A percentile compares a stretch with the other conserved stretches of the same genome.
These are phyloP conservation scores for Penicillium sp. DNA, from an alignment of 2,329 filamentous ascomycete species.

Conservation along the genomic window DNA sequence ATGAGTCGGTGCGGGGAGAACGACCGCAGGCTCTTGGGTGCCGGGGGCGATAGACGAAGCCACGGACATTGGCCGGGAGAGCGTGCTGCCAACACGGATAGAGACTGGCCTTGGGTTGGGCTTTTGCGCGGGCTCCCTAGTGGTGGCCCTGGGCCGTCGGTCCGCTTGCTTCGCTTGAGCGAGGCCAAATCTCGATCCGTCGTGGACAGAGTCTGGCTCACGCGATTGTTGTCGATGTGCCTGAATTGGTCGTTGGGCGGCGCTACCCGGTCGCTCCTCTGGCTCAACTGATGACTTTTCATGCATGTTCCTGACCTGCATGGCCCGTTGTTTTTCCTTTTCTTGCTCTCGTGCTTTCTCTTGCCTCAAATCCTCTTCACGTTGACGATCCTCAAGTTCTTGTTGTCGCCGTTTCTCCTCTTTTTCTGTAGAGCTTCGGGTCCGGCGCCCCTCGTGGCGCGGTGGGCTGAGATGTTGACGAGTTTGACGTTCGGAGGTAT, in stretches of 20 bases:
- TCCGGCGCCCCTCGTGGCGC: constrained; percentile 42
- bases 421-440: constrained; percentile 54
- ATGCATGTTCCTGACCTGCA: constrained; percentile 28
- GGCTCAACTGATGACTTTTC: constrained; percentile 30
- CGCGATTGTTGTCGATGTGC: constrained; percentile 25
- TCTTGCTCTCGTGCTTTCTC: constrained; percentile 33
- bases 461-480: constrained; percentile 26
- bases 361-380: constrained; percentile 35
- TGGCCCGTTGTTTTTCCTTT: constrained; percentile 30
- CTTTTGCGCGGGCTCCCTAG: constrained; percentile 39
- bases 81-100: constrained; percentile 45
- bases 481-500: constrained; percentile 16
- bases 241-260: constrained; percentile 21
- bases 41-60: constrained; percentile 50
- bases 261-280: constrained; percentile 23
- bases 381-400: constrained; percentile 29
- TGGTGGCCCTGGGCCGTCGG: constrained; percentile 41
- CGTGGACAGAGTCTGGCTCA: constrained; percentile 26
- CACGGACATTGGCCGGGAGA: constrained; percentile 41
- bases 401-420: constrained; percentile 39
- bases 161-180: constrained; percentile 32
- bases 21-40: constrained; percentile 50
- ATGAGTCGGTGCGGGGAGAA: constrained; percentile 41
- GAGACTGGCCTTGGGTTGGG: constrained; percentile 44
- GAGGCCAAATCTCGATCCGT: constrained; percentile 25